Base-by-base conservation (phyloP, 2,329 filamentous ascomycete genomes). In the Dissoconium aciculare region DNA sequence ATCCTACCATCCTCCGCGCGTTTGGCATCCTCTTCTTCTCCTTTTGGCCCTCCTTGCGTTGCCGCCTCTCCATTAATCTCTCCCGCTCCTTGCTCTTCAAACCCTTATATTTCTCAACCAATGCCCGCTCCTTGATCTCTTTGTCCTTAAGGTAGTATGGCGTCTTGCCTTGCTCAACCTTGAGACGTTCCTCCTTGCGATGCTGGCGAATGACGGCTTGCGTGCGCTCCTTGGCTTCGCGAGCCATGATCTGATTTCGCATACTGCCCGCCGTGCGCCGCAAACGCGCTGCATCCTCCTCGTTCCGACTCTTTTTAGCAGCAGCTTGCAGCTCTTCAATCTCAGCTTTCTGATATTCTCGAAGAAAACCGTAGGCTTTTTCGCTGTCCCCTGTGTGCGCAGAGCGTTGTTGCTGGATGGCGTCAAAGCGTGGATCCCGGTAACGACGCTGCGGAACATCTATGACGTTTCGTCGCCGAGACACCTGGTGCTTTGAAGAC, bases 91-190 rank as follows among this genome's bases (percentile, higher is more conserved):
- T 78, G 52, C 78, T 78, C 57, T 81, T 89, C 77, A 95, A 78
- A 36, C 71, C 69, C 45, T 76, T 69, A 57, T 80, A 94, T 52
- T 78, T 73, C 46, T 89, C 76, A 50, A 80, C 64, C 39, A 94
- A 62, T 33, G 84, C 64, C 56, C 77, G 64, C 64, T 87, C 83
- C 74, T 89, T 92, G 64, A 89, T 71, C 59, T 94, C 87, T 50
- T 63, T 62, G 62, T 76, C 77, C 71, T 98, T 98, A 47, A 95
- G 62, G 57, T 82, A 95, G 60, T 84, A 98, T 0, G 89, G 87
- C 52, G 69, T 73, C 71, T 94, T 94, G 38, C 89, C 89, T 60
- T 91, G 71, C 46, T 74, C 74, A 30, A 95, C 74, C 37, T 80
- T 60, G 53, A 85, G 78, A 60, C 82, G 84, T 64, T 98, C 89